phyloP scores from a whole-genome alignment of 768 basidiomycete species.

The Leccinum disarticulatum region DNA sequence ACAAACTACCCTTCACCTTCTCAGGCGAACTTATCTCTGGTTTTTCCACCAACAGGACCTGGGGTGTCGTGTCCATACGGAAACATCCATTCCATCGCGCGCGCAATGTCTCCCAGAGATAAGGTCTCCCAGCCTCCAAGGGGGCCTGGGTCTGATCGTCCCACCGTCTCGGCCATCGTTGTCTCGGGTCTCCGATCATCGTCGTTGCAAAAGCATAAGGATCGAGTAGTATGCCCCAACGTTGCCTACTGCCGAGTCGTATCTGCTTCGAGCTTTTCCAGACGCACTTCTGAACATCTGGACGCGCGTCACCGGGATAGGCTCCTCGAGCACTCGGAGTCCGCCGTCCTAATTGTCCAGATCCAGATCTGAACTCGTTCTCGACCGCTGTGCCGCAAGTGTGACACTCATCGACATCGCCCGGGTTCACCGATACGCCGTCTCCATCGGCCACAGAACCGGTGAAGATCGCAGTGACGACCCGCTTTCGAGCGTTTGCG shows the following conservation, averaged over 20 bases:
- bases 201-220: background rate
- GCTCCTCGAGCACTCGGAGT: conserved; percentile 22
- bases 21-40: background rate
- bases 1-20: conserved; percentile 8
- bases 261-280: conserved; percentile 29
- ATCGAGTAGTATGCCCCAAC: background rate
- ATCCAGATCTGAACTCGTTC: background rate
- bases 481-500: conserved; percentile 13
- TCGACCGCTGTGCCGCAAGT: background rate
- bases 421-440: background rate
- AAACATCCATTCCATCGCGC: conserved; percentile 23
- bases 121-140: conserved; percentile 3
- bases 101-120: conserved; percentile 10
- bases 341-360: conserved; percentile 2
- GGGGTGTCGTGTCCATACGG: conserved; percentile 12
- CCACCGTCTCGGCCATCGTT: background rate
- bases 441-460: conserved; percentile 6
- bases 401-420: background rate
- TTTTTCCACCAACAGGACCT: background rate
- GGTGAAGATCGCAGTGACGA: conserved; percentile 33
- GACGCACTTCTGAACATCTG: conserved; percentile 26
- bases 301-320: conserved; percentile 18
- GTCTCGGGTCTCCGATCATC: background rate
- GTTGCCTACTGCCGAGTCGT: conserved; percentile 14
- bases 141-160: background rate